Base-by-base conservation (phyloP, 352 stramenopile species). In the Phytophthora crassamura region DNA sequence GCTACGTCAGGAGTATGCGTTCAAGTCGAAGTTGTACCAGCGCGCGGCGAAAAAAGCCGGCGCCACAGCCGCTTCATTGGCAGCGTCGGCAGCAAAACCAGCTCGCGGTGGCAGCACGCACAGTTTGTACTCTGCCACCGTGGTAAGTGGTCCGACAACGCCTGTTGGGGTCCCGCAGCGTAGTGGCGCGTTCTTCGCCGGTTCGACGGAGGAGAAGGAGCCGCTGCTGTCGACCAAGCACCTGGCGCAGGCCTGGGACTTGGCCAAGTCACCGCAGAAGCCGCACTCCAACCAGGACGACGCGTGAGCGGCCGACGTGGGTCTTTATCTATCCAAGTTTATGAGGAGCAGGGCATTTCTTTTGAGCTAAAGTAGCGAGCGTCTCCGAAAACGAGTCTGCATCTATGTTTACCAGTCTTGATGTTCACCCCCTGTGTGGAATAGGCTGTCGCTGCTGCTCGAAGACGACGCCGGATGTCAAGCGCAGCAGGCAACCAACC, bases 11-110 rank as follows among this genome's bases (percentile, higher is more conserved):
- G 85, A 94, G 61, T 86, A 84, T 62, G 64, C 62, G 12, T 94
- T 94, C 77, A 94, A 92, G 73, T 84, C 69, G 35, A 75, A 82
- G 49, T 57, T 94, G 38, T 91, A 90, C 65, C 59, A 88, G 38
- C 79, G 75, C 33, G 75, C 70, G n/a, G 60, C 20, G 6, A 65
- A 69, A 45, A 51, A 70, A 42, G 38, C 66, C 28, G 63, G 22
- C 47, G 39, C 48, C n/a, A 67, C 33, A 15, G 25, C 20, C 3
- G 41, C 43, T 35, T 68, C 64, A 3, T 35, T 66, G 43, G 14
- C 54, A 22, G 22, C 35, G n/a, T 69, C 48, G 12, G 59, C 67
- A 22, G 58, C 62, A 14, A 40, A 40, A 25, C 54, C 59, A 46
- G 59, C 43, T 49, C 65, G 57, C 41, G 48, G 43, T 41, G 43